Conservation (phyloP, 2,329 filamentous ascomycete genomes). For the Samsoniella hepiali region DNA sequence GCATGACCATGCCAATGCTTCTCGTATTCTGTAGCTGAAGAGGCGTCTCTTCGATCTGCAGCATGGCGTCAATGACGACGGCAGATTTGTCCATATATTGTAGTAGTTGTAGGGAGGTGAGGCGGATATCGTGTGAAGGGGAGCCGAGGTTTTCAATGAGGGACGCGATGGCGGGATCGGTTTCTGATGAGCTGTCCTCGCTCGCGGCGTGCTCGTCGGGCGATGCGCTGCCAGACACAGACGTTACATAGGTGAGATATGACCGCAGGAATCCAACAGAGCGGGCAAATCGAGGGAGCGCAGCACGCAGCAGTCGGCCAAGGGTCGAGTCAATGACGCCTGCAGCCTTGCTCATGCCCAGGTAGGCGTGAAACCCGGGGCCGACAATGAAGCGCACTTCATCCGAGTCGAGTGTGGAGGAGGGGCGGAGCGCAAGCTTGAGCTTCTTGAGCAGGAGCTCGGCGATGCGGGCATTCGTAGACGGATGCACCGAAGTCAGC, state of each 20-base stretch:
- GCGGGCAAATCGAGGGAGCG: conserved; percentile 63
- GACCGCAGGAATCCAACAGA: conserved; percentile 64
- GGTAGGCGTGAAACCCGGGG: conserved; percentile 70
- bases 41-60: conserved; percentile 76
- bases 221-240: conserved; percentile 20
- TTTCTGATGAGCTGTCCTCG: conserved; percentile 37
- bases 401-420: conserved; percentile 55
- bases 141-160: conserved; percentile 72
- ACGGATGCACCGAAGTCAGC: conserved; percentile 60
- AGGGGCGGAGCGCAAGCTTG: conserved; percentile 60
- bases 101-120: conserved; percentile 70
- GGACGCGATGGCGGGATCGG: conserved; percentile 59
- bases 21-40: conserved; percentile 69
- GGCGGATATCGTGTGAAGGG: conserved; percentile 70
- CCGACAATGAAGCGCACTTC: conserved; percentile 71
- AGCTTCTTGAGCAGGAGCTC: conserved; percentile 64
- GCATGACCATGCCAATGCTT: conserved; percentile 78
- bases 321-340: conserved; percentile 57
- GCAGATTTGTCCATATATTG: conserved; percentile 48
- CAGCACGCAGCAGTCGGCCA: conserved; percentile 63
- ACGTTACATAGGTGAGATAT: conserved; percentile 53
- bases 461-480: conserved; percentile 63
- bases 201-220: conserved; percentile 18
- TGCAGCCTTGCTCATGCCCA: conserved; percentile 61
- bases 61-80: conserved; percentile 51